Conservation (phyloP, 2,329 filamentous ascomycete genomes). For the Dendryphion nanum region DNA sequence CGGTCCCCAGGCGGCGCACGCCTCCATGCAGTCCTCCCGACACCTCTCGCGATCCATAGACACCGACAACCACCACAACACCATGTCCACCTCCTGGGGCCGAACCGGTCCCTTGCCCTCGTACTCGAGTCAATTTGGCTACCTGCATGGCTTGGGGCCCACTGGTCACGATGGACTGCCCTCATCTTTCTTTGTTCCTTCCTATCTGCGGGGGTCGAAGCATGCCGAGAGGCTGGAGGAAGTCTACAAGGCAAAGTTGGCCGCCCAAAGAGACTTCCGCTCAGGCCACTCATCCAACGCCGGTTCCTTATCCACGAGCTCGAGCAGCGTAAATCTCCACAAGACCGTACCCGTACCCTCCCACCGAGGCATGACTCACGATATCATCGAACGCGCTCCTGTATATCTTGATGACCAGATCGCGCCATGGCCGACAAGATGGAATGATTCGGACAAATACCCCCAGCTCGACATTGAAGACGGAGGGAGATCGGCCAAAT, state of each 20-base stretch:
- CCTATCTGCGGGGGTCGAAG: conserved; percentile 75
- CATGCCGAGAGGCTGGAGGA: conserved; percentile 77
- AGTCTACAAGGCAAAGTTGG: conserved; percentile 61
- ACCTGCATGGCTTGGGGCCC: conserved; percentile 27
- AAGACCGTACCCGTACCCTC: conserved; percentile 59
- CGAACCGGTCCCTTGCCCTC: conserved; percentile 43
- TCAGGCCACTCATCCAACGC: conserved; percentile 46
- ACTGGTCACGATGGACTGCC: conserved; percentile 23
- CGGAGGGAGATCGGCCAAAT: conserved; percentile 71
- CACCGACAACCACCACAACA: conserved; percentile 49
- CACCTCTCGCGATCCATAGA: conserved; percentile 43
- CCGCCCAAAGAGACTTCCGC: conserved; percentile 45
- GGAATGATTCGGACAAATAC: conserved; percentile 78
- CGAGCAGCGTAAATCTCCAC: conserved; percentile 58
- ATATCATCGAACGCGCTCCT: conserved; percentile 75
- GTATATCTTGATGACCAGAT: conserved; percentile 59
- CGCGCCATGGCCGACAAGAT: conserved; percentile 74
- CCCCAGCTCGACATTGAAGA: conserved; percentile 69
- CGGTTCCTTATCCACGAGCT: conserved; percentile 54
- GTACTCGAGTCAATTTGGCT: conserved; percentile 49
- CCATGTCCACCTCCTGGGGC: conserved; percentile 44
- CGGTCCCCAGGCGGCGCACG: conserved; percentile 21
- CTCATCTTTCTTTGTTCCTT: conserved; percentile 72
- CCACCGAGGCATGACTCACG: conserved; percentile 77
- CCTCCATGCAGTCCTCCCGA: conserved; percentile 24